Evolutionary conservation across 352 stramenopile genomes (phyloP).

Genomic region (Globisporangium echinulatum): DNA sequence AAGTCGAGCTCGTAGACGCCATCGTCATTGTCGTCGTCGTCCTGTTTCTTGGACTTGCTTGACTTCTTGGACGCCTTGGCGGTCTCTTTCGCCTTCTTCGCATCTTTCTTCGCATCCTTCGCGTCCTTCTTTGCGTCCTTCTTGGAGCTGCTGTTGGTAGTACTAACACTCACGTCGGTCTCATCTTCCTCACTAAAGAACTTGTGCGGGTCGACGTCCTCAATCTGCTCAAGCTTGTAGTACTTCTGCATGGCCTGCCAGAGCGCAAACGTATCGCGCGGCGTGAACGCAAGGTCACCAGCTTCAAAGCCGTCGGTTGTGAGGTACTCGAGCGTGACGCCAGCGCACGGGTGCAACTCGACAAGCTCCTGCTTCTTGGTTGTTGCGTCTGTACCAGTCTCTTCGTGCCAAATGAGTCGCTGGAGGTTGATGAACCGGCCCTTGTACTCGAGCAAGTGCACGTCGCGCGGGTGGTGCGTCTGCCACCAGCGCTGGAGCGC

Average conservation of each 20-base stretch:
- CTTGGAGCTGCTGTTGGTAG: conserved; percentile 10
- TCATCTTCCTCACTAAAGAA: conserved; percentile 87
- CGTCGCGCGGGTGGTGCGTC: conserved; percentile 74
- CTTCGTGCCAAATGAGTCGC: conserved; percentile 91
- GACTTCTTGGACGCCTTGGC: conserved; percentile 14
- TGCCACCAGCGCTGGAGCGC: conserved; percentile 95
- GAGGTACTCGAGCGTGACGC: conserved; percentile 82
- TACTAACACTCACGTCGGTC: conserved; percentile 12
- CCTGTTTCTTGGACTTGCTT: conserved; percentile 64
- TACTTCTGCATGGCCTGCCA: conserved; percentile 88
- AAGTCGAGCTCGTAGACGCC: conserved; percentile 57
- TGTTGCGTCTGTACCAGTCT: conserved; percentile 27
- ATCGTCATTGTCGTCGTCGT: conserved; percentile 58
- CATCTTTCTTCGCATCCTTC: conserved; percentile 34
- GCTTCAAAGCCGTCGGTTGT: conserved; percentile 77
- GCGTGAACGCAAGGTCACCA: conserved; percentile 92
- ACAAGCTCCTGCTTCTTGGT: conserved; percentile 68
- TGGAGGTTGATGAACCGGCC: conserved; percentile 98
- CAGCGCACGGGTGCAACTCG: conserved; percentile 72
- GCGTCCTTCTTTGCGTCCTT: conserved; percentile 24
- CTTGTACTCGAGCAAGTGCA: conserved; percentile 94
- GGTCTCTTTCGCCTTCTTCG: conserved; percentile 21
- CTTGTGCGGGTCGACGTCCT: conserved; percentile 91
- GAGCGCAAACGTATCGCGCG: conserved; percentile 93
- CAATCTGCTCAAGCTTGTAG: conserved; percentile 70